Percentiles rank a stretch among this genome's conserved stretches.
Conservation (phyloP, 768 basidiomycete species). For the Kwoniella shandongensis region DNA sequence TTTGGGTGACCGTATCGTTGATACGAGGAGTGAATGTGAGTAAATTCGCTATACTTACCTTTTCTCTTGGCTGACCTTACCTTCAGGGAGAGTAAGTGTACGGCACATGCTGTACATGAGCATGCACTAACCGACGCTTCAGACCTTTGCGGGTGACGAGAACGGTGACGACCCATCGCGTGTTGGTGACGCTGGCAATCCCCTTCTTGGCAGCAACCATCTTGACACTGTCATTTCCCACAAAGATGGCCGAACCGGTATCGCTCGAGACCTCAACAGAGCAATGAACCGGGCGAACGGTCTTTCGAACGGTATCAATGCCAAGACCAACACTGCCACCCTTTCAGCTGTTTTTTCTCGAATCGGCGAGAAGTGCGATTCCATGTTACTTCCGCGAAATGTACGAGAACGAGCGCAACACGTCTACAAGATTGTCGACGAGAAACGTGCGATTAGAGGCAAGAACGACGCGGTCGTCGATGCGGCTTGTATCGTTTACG, state of each 20-base stretch:
- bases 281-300: constrained; percentile 71
- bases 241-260: constrained; percentile 88
- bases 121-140: constrained; percentile 26
- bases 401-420: constrained; percentile 96
- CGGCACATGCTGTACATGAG: not conserved
- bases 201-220: constrained; percentile 91
- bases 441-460: constrained; percentile 77
- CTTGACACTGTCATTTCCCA: constrained; percentile 94
- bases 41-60: not conserved
- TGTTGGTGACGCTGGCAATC: constrained; percentile 95
- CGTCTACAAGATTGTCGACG: constrained; percentile 93
- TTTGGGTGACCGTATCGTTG: constrained; percentile 91
- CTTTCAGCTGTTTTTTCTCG: constrained; percentile 85
- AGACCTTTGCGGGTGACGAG: constrained; percentile 99
- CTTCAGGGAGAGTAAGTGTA: constrained; percentile 39
- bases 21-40: constrained; percentile 91
- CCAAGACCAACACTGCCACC: constrained; percentile 54
- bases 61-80: constrained; percentile 8
- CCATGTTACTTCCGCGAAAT: constrained; percentile 87
- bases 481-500: constrained; percentile 97
- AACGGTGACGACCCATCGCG: constrained; percentile 99
- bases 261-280: constrained; percentile 87
- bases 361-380: constrained; percentile 91
- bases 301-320: constrained; percentile 56
- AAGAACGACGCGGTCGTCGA: constrained; percentile 91